phyloP scores from a whole-genome alignment of 495 filamentous ascomycete genomes.

The Neurospora pannonica region DNA sequence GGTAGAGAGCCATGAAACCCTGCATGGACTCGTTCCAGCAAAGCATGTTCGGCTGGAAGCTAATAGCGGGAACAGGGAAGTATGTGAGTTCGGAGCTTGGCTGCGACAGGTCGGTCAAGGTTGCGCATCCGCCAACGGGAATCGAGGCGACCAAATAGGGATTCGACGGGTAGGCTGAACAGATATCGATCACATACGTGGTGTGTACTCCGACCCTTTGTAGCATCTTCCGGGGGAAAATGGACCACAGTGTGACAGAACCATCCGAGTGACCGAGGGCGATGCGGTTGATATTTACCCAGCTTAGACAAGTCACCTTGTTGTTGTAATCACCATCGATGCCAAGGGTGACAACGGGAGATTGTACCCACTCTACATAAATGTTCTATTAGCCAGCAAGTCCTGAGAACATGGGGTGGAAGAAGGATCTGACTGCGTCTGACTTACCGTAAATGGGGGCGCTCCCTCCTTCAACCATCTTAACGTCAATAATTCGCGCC shows the following conservation, averaged over 20 bases:
- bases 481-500: conserved; percentile 31
- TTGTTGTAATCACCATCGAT: conserved; percentile 31
- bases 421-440: neutral
- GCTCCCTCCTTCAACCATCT: conserved; percentile 11
- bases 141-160: conserved; percentile 35
- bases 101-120: conserved; percentile 34
- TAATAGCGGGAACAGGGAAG: conserved; percentile 33
- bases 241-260: conserved; percentile 39
- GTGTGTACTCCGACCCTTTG: conserved; percentile 33
- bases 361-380: conserved; percentile 27
- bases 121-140: conserved; percentile 36
- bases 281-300: conserved; percentile 39
- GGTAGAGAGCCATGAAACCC: conserved; percentile 37
- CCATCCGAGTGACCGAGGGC: conserved; percentile 38
- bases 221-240: conserved; percentile 29
- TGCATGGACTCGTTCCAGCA: conserved; percentile 37
- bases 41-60: conserved; percentile 37
- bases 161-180: conserved; percentile 36
- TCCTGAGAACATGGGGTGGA: neutral
- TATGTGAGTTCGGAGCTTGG: conserved; percentile 38
- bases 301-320: conserved; percentile 37
- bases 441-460: conserved; percentile 26
- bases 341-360: conserved; percentile 30
- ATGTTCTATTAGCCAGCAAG: neutral
- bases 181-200: conserved; percentile 37